Base-by-base conservation (phyloP, 805 yeast species). In the Tetrapisispora pingtungensis region DNA sequence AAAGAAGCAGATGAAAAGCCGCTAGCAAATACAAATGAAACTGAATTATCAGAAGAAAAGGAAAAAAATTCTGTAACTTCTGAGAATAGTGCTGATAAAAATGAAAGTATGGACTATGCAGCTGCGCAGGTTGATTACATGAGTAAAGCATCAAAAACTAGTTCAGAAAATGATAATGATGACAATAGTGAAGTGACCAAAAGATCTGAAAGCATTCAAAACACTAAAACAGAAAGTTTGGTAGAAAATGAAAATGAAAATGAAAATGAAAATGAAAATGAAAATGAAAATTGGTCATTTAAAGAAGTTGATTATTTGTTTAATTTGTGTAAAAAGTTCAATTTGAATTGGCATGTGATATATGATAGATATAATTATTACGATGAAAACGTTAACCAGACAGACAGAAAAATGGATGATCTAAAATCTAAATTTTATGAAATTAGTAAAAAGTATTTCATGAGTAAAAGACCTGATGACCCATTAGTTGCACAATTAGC, bases 281-380 rank as follows among this genome's bases (percentile, higher is more conserved):
- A 33, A 33, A 54, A 44, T 12, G 35, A 37, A 13, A 43, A 33
- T 10, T 88, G 97, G 96, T 66, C 75, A 3, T 84, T 72, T 50
- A 81, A 80, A 40, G 97, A 93, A 61, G 85, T 96, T 0, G 67
- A 68, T 33, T 79, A 84, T 49, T 65, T 93, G n/a, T 88, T 90
- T 61, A 82, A 80, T 1, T 65, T 85, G 15, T 84, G 84, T 59
- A 69, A 64, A 49, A 71, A 65, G 45, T 78, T 58, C 54, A 73
- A 59, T 57, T 64, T 60, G 66, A 64, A 85, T 46, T 77, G 93
- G 78, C 72, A 76, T 27, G 74, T 80, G 8, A 75, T 85, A 38
- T 71, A 75, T 46, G 89, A 86, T 49, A 70, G 86, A 49, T 76
- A 70, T 54, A 40, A 46, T 14, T 54, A 34, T 41, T 66, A 65